Conservation (phyloP, 1,284 basidiomycete species). For the Sporisorium sorghi region DNA sequence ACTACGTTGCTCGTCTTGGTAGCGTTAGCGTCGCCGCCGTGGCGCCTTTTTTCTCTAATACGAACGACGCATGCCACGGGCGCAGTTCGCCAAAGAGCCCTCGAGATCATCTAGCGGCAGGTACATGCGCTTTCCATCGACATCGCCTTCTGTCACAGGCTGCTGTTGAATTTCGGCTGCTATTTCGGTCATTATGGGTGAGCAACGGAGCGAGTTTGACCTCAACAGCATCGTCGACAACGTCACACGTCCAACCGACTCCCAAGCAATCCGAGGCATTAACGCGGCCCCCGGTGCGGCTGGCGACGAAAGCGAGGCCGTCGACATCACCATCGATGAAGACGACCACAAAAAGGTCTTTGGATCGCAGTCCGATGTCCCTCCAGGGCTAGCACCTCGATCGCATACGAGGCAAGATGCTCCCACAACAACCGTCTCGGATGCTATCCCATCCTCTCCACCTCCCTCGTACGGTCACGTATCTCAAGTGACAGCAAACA, state of each 20-base stretch:
- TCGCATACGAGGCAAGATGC: background rate
- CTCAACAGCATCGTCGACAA: slow-evolving; percentile 31
- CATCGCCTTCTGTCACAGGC: background rate
- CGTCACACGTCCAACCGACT: slow-evolving; percentile 23
- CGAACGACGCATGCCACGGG: background rate
- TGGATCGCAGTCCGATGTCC: slow-evolving; percentile 15
- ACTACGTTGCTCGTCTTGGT: background rate
- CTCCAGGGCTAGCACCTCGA: slow-evolving; percentile 9
- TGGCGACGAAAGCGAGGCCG: slow-evolving; percentile 13
- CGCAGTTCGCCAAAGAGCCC: background rate
- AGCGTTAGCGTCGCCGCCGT: too few species aligned
- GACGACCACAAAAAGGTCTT: slow-evolving; percentile 41
- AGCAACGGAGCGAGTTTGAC: slow-evolving; percentile 21
- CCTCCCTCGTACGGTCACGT: slow-evolving; percentile 18
- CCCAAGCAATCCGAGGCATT: background rate
- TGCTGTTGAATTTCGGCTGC: background rate
- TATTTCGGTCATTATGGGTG: slow-evolving; percentile 17
- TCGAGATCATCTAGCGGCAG: too few species aligned
- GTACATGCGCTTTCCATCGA: background rate
- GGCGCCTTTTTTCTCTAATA: background rate
- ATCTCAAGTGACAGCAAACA: background rate
- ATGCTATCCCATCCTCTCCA: slow-evolving; percentile 14
- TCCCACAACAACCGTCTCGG: background rate
- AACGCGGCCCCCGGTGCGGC: slow-evolving; percentile 4
- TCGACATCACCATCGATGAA: slow-evolving; percentile 51